A percentile compares a stretch with the other conserved stretches of the same genome.
Evolutionary conservation across 2,329 filamentous ascomycete genomes (phyloP).

Genomic region (Fonsecaea erecta): DNA sequence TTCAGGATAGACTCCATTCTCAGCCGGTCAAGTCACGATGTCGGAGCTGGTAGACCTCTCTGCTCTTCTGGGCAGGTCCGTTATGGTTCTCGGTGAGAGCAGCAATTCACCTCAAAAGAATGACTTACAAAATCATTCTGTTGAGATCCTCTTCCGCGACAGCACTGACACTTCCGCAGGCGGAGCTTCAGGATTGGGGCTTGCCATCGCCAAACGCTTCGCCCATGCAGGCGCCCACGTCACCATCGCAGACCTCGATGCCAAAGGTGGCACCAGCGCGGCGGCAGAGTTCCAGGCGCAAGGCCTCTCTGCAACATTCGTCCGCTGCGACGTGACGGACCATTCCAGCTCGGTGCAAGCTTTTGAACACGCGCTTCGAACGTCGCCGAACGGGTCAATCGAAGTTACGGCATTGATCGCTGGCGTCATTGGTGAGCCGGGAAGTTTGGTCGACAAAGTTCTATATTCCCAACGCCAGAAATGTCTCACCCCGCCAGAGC

Average conservation of each 20-base stretch:
- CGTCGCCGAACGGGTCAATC: conserved; percentile 36
- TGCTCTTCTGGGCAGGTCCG: conserved; percentile 14
- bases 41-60: conserved; percentile 13
- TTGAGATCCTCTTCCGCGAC: neutral
- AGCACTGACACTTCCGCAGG: conserved; percentile 6
- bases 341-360: conserved; percentile 40
- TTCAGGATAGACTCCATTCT: neutral
- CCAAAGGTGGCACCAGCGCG: neutral
- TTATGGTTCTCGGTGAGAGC: conserved; percentile 27
- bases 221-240: conserved; percentile 47
- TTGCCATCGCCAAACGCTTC: conserved; percentile 45
- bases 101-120: neutral
- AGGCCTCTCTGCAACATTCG: conserved; percentile 38
- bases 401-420: conserved; percentile 42
- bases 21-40: neutral
- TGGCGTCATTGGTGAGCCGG: conserved; percentile 36
- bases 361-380: conserved; percentile 40
- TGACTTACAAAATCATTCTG: neutral
- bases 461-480: conserved; percentile 23
- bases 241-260: conserved; percentile 43
- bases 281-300: conserved; percentile 1
- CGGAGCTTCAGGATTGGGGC: conserved; percentile 45
- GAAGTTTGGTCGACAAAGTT: conserved; percentile 14
- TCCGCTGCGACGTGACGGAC: conserved; percentile 39
- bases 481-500: conserved; percentile 22